A percentile compares a stretch with the other conserved stretches of the same genome.
These are phyloP conservation scores for Fraxinus sp. DNA, from an alignment of 305 asterid genomes.

Conservation along the genomic window DNA sequence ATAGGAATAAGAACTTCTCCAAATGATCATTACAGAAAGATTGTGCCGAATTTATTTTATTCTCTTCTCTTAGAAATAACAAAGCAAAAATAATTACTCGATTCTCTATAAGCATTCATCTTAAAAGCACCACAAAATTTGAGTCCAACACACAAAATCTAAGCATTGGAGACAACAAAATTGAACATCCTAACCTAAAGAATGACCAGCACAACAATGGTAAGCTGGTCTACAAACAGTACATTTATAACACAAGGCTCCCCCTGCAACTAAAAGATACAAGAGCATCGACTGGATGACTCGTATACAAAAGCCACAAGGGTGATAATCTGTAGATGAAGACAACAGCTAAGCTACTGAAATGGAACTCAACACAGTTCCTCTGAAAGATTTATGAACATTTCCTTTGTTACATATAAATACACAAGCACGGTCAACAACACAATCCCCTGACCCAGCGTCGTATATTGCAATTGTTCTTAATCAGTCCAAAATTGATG, in stretches of 20 bases:
- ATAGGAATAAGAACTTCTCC: not conserved
- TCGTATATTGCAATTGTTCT: slow-evolving; percentile 23
- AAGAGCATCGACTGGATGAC: not conserved
- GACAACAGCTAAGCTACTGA: not conserved
- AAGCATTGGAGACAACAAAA: not conserved
- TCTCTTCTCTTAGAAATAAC: not conserved
- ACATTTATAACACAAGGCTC: not conserved
- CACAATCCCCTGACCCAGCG: slow-evolving; percentile 17
- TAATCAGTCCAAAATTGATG: slow-evolving; percentile 27
- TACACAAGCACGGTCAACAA: slow-evolving; percentile 15
- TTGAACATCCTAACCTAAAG: not conserved
- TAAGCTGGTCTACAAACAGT: not conserved
- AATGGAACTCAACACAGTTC: not conserved
- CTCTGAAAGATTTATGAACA: not conserved
- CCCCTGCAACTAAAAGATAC: not conserved
- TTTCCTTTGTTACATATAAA: slow-evolving; percentile 15
- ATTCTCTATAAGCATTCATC: not conserved
- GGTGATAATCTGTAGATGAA: not conserved
- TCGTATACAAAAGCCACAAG: not conserved
- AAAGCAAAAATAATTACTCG: not conserved
- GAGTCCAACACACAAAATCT: not conserved
- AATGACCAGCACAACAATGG: not conserved
- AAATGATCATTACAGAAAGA: not conserved
- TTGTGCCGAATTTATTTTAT: not conserved
- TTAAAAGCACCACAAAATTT: not conserved